Evolutionary conservation across 495 filamentous ascomycete species (phyloP), one percentile per base, ranked within the genome.

Genomic region (Trichoderma gamsii): DNA sequence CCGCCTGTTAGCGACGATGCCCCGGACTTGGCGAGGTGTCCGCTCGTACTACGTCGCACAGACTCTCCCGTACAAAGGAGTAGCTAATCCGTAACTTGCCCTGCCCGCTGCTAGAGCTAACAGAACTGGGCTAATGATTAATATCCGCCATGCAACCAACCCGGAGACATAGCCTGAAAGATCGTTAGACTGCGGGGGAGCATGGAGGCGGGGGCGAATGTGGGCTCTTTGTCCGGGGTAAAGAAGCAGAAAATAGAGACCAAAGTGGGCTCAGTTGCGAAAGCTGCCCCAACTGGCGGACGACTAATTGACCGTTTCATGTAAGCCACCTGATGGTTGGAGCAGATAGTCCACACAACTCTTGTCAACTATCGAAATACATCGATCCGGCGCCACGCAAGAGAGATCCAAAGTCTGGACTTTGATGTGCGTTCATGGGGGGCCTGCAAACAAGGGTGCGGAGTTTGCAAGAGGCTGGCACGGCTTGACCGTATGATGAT

Each of bases 131-230:
- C 49, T 52, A 52, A 23, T 21, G 56, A 32, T 32, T 29, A 29
- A 29, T 29, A 3, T 3, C 12, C 56, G 25, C 13, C 56, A 61
- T 32, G 25, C 56, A 61, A 16, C 56, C 56, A 61, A 29, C 56
- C 27, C 56, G 56, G 56, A 61, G 56, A 1, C 11, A 27, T 32
- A 21, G 56, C 56, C 56, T 29, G 11, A 61, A 61, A n/a, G 13
- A 61, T 61, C 56, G 25, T 52, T 61, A 61, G 56, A 61, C 27
- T 61, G 56, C 56, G 56, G 56, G 56, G 56, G 56, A 32, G 16
- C 3, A 32, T 29, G 56, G 56, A 32, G 56, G 56, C 23, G 56
- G 56, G 27, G 25, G 56, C 56, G 12, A 32, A 32, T 23, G 56
- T 29, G 23, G 56, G 56, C 56, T 13, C 56, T 52, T 18, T 18